phyloP scores from a whole-genome alignment of 2,329 filamentous ascomycete genomes.

The Neofusicoccum sp. region DNA sequence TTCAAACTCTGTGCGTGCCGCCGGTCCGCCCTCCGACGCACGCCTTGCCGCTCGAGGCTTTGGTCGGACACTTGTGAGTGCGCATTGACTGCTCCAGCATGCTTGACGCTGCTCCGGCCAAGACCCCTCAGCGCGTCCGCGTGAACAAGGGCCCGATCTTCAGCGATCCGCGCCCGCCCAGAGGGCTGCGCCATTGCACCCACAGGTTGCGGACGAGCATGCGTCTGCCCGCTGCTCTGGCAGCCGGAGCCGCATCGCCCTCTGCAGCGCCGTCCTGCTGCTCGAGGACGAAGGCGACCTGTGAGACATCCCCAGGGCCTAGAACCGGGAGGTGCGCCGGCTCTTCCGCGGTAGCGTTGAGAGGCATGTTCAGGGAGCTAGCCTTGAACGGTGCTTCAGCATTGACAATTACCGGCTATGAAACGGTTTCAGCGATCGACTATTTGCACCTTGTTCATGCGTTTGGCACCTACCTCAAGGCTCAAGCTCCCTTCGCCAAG shows the following conservation, averaged over 20 bases:
- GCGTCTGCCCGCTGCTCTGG: conserved; percentile 45
- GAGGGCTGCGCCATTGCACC: conserved; percentile 83
- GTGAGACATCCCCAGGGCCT: conserved; percentile 62
- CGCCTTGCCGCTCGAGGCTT: background rate
- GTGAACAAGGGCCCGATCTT: conserved; percentile 73
- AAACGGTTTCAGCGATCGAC: background rate
- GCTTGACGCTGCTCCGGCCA: too few relatives aligned
- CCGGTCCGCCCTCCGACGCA: background rate
- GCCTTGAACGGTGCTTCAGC: conserved; percentile 54
- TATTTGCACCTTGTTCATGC: background rate
- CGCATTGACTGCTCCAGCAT: too few relatives aligned
- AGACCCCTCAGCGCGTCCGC: conserved; percentile 30
- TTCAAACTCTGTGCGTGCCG: background rate
- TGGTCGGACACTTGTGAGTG: background rate
- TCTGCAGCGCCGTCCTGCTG: conserved; percentile 50
- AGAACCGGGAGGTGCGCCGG: conserved; percentile 45
- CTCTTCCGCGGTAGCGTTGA: conserved; percentile 32
- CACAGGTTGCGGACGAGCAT: conserved; percentile 72
- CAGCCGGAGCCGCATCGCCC: conserved; percentile 30
- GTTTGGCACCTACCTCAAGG: conserved; percentile 57
- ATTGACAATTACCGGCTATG: conserved; percentile 47
- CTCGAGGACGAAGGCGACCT: conserved; percentile 63
- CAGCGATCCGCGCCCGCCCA: conserved; percentile 85
- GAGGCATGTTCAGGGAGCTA: conserved; percentile 56
- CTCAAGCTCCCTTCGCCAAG: conserved; percentile 80